Evolutionary conservation across 2,329 filamentous ascomycete genomes (phyloP).

Genomic region (Exophiala sp.): DNA sequence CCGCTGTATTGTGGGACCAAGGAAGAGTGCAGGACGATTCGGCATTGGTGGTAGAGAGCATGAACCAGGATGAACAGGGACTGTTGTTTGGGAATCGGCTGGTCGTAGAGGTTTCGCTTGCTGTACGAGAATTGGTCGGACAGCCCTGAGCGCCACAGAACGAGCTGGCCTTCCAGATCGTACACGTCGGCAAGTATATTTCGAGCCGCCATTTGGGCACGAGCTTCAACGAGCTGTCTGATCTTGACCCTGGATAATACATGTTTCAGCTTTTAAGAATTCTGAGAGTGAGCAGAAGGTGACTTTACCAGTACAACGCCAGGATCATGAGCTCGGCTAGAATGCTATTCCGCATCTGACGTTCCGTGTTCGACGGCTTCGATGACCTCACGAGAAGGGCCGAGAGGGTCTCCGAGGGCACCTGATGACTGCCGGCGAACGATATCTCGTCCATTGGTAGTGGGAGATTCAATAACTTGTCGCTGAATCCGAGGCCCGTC

Average conservation of each 20-base stretch:
- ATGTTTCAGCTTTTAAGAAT: no score
- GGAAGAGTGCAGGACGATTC: slow-evolving; percentile 11
- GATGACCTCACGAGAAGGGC: neutral
- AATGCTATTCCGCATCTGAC: neutral
- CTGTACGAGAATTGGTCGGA: slow-evolving; percentile 1
- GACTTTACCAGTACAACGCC: slow-evolving; percentile 6
- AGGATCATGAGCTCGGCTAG: slow-evolving; percentile 13
- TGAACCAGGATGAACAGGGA: slow-evolving; percentile 8
- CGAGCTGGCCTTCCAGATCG: slow-evolving; percentile 7
- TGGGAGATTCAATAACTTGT: slow-evolving; percentile 7
- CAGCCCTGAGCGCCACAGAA: slow-evolving; percentile 1
- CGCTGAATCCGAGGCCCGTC: slow-evolving; percentile 3
- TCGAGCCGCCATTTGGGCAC: neutral
- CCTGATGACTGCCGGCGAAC: neutral
- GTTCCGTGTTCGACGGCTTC: no score
- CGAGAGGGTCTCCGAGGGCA: neutral
- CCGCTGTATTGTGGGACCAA: slow-evolving; percentile 14
- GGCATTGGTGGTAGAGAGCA: slow-evolving; percentile 13
- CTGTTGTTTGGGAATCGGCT: slow-evolving; percentile 10
- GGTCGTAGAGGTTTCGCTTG: slow-evolving; percentile 11
- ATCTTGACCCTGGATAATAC: slow-evolving; percentile 2
- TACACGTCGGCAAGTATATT: slow-evolving; percentile 7
- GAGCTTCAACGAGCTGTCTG: neutral
- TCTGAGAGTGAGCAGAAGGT: no score
- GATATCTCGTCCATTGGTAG: slow-evolving; percentile 11